Evolutionary conservation across 768 basidiomycete species (phyloP).

Genomic region (Suillus variegatus): DNA sequence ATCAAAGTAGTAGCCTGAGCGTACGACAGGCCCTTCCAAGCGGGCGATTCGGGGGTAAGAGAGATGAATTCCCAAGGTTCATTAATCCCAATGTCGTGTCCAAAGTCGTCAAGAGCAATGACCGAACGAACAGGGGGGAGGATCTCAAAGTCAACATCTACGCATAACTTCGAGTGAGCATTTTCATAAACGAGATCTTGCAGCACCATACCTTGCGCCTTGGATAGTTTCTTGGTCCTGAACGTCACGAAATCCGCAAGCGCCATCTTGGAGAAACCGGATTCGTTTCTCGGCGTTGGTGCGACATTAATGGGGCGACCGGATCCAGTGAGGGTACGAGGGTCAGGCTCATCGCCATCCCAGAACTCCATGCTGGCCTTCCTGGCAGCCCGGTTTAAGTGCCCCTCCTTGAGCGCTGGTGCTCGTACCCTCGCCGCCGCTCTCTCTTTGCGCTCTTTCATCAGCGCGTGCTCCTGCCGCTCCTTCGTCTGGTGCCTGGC

Average conservation of each 20-base stretch:
- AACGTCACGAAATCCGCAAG: constrained; percentile 29
- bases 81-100: constrained; percentile 20
- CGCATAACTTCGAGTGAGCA: constrained; percentile 3
- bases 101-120: constrained; percentile 32
- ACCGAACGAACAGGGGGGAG: constrained; percentile 31
- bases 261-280: constrained; percentile 22
- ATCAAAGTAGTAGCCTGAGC: constrained; percentile 28
- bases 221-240: constrained; percentile 3
- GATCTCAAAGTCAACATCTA: constrained; percentile 31
- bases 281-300: constrained; percentile 4
- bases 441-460: constrained; percentile 34
- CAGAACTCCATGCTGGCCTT: constrained; percentile 30
- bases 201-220: not conserved
- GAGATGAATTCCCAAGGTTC: constrained; percentile 35
- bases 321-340: not conserved
- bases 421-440: constrained; percentile 15
- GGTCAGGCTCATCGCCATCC: constrained; percentile 26
- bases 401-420: constrained; percentile 21
- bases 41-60: constrained; percentile 27
- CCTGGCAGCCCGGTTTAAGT: constrained; percentile 20
- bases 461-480: constrained; percentile 31
- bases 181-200: too few species aligned
- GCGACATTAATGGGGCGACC: not conserved
- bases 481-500: constrained; percentile 35
- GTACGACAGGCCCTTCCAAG: constrained; percentile 34